Evolutionary conservation across 1,139 yeast species (phyloP).

Genomic region (Magnusiomyces magnusii): DNA sequence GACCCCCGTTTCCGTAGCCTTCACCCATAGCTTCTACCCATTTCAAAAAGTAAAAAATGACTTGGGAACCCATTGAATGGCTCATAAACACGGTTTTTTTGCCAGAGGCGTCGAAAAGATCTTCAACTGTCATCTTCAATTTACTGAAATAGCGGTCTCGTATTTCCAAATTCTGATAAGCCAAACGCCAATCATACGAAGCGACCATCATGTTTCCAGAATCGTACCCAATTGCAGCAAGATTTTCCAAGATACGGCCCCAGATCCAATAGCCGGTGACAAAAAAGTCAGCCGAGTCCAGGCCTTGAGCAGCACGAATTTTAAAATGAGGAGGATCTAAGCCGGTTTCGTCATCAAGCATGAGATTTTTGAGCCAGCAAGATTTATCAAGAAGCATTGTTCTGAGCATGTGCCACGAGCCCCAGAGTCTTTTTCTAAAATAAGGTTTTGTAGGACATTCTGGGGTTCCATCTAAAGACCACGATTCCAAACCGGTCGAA

Average conservation of each 20-base stretch:
- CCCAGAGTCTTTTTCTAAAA: slow-evolving; percentile 92
- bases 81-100: slow-evolving; percentile 75
- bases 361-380: slow-evolving; percentile 90
- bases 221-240: slow-evolving; percentile 91
- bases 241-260: slow-evolving; percentile 87
- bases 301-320: slow-evolving; percentile 89
- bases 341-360: slow-evolving; percentile 86
- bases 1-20: slow-evolving; percentile 81
- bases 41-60: slow-evolving; percentile 77
- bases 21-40: slow-evolving; percentile 92
- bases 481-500: slow-evolving; percentile 89
- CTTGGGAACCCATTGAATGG: slow-evolving; percentile 96
- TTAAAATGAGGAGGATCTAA: slow-evolving; percentile 79
- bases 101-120: slow-evolving; percentile 44
- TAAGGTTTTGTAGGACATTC: slow-evolving; percentile 82
- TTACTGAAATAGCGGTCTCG: slow-evolving; percentile 81
- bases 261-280: slow-evolving; percentile 98
- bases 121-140: slow-evolving; percentile 65
- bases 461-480: slow-evolving; percentile 68
- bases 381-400: slow-evolving; percentile 87
- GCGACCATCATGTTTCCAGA: slow-evolving; percentile 88
- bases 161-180: slow-evolving; percentile 77
- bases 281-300: slow-evolving; percentile 95
- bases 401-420: slow-evolving; percentile 88
- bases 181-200: slow-evolving; percentile 92